Conservation (phyloP, 169 alveolate species). For the Eimeria sp. region DNA sequence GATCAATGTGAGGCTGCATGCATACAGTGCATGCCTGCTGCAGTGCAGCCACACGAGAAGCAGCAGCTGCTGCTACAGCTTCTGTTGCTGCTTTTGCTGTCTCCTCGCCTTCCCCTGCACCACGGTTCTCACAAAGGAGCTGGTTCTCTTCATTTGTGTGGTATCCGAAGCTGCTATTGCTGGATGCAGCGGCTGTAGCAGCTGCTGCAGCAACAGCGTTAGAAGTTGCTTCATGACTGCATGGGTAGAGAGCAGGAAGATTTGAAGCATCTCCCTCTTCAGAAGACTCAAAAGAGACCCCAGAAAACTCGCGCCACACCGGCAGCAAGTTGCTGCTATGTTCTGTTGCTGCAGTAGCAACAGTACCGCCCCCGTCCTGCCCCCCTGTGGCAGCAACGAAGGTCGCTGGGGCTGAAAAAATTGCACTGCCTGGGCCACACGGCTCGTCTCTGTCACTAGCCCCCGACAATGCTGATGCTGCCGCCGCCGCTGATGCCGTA, state of each 20-base stretch:
- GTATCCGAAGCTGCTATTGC: neutral
- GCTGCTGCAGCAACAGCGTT: conserved; percentile 4
- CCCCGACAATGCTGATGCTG: conserved; percentile 8
- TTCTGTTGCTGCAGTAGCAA: conserved; percentile 45
- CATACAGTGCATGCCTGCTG: conserved; percentile 57
- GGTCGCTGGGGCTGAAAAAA: conserved; percentile 60
- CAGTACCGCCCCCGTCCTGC: conserved; percentile 47
- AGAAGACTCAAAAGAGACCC: conserved; percentile 65
- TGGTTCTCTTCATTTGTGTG: neutral
- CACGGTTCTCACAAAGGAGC: neutral
- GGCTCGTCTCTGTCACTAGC: conserved; percentile 32
- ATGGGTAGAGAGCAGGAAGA: neutral
- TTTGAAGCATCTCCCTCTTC: conserved; percentile 57
- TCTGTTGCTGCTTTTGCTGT: conserved; percentile 42
- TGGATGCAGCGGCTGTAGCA: neutral
- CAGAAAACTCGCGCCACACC: conserved; percentile 69
- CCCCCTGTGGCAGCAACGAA: conserved; percentile 26
- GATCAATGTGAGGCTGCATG: conserved; percentile 11
- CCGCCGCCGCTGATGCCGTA: conserved; percentile 14
- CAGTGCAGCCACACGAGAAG: conserved; percentile 31
- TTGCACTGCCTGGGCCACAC: conserved; percentile 40
- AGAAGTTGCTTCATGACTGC: neutral
- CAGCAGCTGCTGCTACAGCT: conserved; percentile 51
- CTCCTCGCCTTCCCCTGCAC: conserved; percentile 6
- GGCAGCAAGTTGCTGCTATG: conserved; percentile 54